Percentiles rank a stretch among this genome's conserved stretches.
Evolutionary conservation across 169 alveolate genomes (phyloP).

Genomic region (Eimeria acervulina): DNA sequence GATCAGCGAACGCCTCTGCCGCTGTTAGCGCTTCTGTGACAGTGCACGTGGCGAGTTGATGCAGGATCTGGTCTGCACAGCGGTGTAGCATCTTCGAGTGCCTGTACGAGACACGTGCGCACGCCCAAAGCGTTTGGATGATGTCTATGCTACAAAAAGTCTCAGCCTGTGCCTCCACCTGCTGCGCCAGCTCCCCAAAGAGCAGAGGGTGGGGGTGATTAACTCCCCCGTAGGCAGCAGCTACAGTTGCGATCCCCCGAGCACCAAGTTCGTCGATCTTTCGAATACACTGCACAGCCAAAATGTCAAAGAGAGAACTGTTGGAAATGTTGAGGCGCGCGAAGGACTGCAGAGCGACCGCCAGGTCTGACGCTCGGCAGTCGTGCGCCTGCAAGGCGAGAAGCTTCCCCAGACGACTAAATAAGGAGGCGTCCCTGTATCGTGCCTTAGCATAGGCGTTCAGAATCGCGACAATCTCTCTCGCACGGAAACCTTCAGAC

Average conservation of each 20-base stretch:
- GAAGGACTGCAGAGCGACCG: conserved; percentile 78
- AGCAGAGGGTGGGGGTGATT: conserved; percentile 37
- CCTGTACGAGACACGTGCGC: conserved; percentile 20
- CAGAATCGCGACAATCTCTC: conserved; percentile 77
- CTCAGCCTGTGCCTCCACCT: conserved; percentile 26
- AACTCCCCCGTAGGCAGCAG: conserved; percentile 75
- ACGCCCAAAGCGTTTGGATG: conserved; percentile 75
- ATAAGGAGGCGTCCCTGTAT: conserved; percentile 56
- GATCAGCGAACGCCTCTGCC: conserved; percentile 55
- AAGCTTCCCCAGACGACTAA: conserved; percentile 61
- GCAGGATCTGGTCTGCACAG: conserved; percentile 37
- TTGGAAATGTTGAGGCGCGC: conserved; percentile 76
- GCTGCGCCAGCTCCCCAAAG: neutral
- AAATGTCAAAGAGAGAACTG: conserved; percentile 66
- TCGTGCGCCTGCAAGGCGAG: conserved; percentile 77
- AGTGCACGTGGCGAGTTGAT: conserved; percentile 37
- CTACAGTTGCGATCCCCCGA: conserved; percentile 79
- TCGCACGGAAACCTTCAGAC: conserved; percentile 62
- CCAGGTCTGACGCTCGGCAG: conserved; percentile 83
- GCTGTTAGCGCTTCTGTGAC: conserved; percentile 62
- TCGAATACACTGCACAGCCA: conserved; percentile 68
- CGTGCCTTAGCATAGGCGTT: conserved; percentile 80
- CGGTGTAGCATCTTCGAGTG: conserved; percentile 54
- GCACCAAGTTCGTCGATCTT: conserved; percentile 68
- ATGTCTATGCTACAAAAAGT: conserved; percentile 60